Evolutionary conservation across 73 alveolate genomes (phyloP), one percentile per base, ranked within the genome.

Genomic region (Paramecium pentaurelia): DNA sequence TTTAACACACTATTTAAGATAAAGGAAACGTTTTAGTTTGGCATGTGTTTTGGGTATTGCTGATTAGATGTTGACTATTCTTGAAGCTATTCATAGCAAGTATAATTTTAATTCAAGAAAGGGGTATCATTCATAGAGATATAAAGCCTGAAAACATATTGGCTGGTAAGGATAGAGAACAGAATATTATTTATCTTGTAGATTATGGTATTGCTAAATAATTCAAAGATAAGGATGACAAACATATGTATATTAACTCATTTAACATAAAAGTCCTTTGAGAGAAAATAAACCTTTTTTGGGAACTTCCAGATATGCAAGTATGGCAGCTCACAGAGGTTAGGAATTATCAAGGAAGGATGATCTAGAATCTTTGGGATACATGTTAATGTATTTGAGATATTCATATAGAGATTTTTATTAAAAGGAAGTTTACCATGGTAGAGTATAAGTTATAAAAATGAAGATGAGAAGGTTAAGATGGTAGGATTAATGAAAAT

Each of bases 401-500:
- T 71, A 32, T 34, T 49, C 5, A 22, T 87, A 27, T 22, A 71
- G 58, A 71, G 86, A 93, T 95, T 92, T 54, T 88, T 95, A 92
- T 28, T 68, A 45, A 93, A 93, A 28, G 96, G 97, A 20, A 87
- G 84, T 44, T 77, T 95, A 44, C 99, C 99, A 37, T 98, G 99
- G 99, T 96, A 96, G 85, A 99, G 98, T 2, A 92, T 95, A 86
- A 86, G 93, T 86, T 98, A 98, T 2, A 92, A 95, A 84, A 92
- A 96, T 9, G 97, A 96, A 93, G 96, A 96, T 64, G 99, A 98
- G 80, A 98, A 98, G 86, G 96, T 95, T 77, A 95, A 95, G 92
- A 93, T 92, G 87, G 95, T 98, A 58, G 93, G 92, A 91, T 97
- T 96, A 44, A 93, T 92, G 98, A 97, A 97, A 93, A 84, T 90